Conservation (phyloP, 108 stramenopile species). For the Nitzschia sp. region DNA sequence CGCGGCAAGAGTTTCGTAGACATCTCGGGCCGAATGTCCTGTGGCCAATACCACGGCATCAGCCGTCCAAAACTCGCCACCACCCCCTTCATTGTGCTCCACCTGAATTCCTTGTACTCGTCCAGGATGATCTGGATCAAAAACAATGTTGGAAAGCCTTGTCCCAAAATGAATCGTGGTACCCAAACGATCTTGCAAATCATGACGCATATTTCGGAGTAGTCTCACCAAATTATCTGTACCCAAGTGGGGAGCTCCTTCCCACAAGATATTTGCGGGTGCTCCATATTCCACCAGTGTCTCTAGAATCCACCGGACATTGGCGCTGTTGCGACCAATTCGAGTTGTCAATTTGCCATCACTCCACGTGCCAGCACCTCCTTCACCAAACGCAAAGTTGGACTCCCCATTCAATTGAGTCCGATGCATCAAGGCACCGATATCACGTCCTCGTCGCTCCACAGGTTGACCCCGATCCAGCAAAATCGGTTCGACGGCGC, state of each 20-base stretch:
- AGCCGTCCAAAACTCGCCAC: constrained; percentile 28
- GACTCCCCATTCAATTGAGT: constrained; percentile 47
- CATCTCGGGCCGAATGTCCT: constrained; percentile 92
- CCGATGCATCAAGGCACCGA: constrained; percentile 86
- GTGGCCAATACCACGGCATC: constrained; percentile 90
- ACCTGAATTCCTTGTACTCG: constrained; percentile 16
- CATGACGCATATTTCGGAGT: constrained; percentile 75
- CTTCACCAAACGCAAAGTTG: constrained; percentile 95
- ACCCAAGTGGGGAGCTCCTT: constrained; percentile 93
- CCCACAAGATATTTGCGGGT: constrained; percentile 80
- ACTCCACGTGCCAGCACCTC: constrained; percentile 96
- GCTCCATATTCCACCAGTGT: constrained; percentile 89
- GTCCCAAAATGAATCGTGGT: constrained; percentile 86
- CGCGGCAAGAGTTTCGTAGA: constrained; percentile 82
- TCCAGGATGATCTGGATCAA: constrained; percentile 33
- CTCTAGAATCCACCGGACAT: constrained; percentile 78
- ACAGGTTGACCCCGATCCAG: constrained; percentile 93
- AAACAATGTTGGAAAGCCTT: constrained; percentile 60
- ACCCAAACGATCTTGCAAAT: constrained; percentile 57
- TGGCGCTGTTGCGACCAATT: constrained; percentile 85
- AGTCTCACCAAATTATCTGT: constrained; percentile 92
- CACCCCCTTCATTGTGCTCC: constrained; percentile 13
- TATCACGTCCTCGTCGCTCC: constrained; percentile 86
- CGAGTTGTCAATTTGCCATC: constrained; percentile 96
- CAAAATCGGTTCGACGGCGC: constrained; percentile 64